Evolutionary conservation across 1,284 basidiomycete genomes (phyloP), one percentile per base, ranked within the genome.

Genomic region (Porodaedalea pini): DNA sequence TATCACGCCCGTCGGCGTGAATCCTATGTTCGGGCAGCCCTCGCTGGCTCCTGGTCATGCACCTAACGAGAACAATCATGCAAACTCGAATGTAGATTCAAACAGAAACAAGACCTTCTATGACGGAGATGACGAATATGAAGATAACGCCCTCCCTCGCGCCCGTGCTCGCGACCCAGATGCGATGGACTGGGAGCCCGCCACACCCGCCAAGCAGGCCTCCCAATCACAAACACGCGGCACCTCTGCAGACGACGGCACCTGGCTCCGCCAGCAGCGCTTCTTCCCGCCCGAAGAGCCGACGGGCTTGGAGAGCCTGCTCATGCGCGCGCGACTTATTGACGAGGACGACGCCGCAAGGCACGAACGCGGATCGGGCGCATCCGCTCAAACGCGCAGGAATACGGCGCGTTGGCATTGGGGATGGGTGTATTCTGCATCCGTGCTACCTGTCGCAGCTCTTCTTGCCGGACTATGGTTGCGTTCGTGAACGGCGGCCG

Each of bases 221-320:
- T n/a, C 17, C 13, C 25, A 29, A 40, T 54, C 15, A n/a, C 27
- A 49, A 31, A 23, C 10, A 21, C 50, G 31, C 23, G 23, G 32
- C 2, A 15, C 23, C 25, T 25, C 21, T 53, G 59, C 15, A 44
- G 62, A 61, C 41, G 54, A 64, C 27, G 44, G 67, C 64, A 41
- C 49, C 36, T 41, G 48, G 53, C 25, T 57, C 57, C 79, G 81
- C 2, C 85, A 83, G 2, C 86, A 87, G 64, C 77, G 78, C n/a
- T 88, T 88, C 67, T 89, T 88, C 62, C 79, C 85, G 11, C 85
- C 86, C 0, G 87, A 90, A 65, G 78, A 83, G 62, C 85, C 88
- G 2, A 91, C 89, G 0, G 90, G 89, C 2, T 74, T 92, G 2
- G 89, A 92, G 69, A 74, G 75, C 41, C 70, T 91, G n/a, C 82